These are phyloP conservation scores for Aspergillus quadricinctus DNA, from an alignment of 2,329 filamentous ascomycete species.

Conservation along the genomic window DNA sequence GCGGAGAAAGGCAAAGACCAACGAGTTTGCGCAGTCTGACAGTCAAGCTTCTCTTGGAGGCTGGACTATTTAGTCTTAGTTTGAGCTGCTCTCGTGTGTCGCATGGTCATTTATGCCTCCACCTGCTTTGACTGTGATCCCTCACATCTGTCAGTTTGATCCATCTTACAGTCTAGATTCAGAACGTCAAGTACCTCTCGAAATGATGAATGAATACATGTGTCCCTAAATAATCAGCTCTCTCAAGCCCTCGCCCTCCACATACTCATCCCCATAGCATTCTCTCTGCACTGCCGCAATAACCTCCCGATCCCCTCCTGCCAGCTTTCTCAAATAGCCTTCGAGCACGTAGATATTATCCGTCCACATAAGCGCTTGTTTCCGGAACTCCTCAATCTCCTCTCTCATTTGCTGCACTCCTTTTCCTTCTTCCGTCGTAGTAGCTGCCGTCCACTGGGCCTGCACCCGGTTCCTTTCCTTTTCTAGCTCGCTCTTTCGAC, in stretches of 20 bases:
- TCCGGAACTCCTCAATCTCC: slow-evolving; percentile 30
- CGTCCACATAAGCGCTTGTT: slow-evolving; percentile 36
- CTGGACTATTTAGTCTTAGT: neutral
- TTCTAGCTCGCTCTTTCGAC: slow-evolving; percentile 19
- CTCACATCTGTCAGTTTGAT: slow-evolving; percentile 4
- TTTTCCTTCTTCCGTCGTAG: slow-evolving; percentile 30
- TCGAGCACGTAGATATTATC: slow-evolving; percentile 44
- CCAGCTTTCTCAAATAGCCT: slow-evolving; percentile 35
- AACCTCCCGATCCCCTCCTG: slow-evolving; percentile 41
- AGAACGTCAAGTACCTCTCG: slow-evolving; percentile 9
- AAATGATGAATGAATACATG: too few relatives aligned
- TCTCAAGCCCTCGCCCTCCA: slow-evolving; percentile 49
- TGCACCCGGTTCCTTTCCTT: slow-evolving; percentile 31
- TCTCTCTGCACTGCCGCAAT: slow-evolving; percentile 42
- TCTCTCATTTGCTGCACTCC: slow-evolving; percentile 27
- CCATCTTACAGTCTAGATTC: neutral
- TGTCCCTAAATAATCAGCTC: slow-evolving; percentile 28
- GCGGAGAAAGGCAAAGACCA: slow-evolving; percentile 20
- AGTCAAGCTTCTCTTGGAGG: slow-evolving; percentile 34
- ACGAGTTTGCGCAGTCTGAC: slow-evolving; percentile 20
- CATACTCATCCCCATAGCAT: slow-evolving; percentile 53
- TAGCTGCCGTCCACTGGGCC: slow-evolving; percentile 9
- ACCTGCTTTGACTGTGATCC: neutral
- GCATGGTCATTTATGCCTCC: slow-evolving; percentile 3
- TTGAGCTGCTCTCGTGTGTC: slow-evolving; percentile 7